These are phyloP conservation scores for Pythium grandisporangium DNA, from an alignment of 352 stramenopile species.

Conservation along the genomic window DNA sequence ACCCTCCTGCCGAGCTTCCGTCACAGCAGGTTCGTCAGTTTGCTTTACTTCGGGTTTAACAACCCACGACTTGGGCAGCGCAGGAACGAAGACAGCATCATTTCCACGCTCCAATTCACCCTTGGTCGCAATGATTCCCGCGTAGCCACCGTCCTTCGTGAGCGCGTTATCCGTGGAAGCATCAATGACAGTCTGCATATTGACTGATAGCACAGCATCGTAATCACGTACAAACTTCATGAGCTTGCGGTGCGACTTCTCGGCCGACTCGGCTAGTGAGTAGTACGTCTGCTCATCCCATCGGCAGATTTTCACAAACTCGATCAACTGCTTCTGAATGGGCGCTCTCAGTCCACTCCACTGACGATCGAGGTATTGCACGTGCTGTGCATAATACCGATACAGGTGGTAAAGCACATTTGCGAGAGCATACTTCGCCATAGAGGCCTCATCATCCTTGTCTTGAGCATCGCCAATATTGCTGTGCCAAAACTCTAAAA, in stretches of 20 bases:
- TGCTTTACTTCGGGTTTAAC: too few relatives aligned
- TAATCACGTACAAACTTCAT: slow-evolving; percentile 96
- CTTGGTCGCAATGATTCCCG: slow-evolving; percentile 61
- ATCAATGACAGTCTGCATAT: slow-evolving; percentile 85
- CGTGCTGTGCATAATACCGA: slow-evolving; percentile 93
- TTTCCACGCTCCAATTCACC: slow-evolving; percentile 40
- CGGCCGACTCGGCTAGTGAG: slow-evolving; percentile 94
- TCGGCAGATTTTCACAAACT: slow-evolving; percentile 97
- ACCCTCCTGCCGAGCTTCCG: not conserved
- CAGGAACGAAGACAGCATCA: slow-evolving; percentile 26
- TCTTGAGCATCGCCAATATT: slow-evolving; percentile 2
- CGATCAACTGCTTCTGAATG: slow-evolving; percentile 96
- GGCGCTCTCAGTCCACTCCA: slow-evolving; percentile 84
- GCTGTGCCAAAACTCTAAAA: slow-evolving; percentile 59
- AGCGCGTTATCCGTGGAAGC: slow-evolving; percentile 78
- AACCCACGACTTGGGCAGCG: too few relatives aligned
- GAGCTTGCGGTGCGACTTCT: slow-evolving; percentile 98
- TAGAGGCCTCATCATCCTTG: not conserved
- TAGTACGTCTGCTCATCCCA: slow-evolving; percentile 99
- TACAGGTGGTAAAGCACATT: slow-evolving; percentile 92
- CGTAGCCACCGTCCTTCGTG: slow-evolving; percentile 72
- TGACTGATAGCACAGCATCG: slow-evolving; percentile 68
- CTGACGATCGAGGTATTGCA: slow-evolving; percentile 71
- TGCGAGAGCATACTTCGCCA: slow-evolving; percentile 45
- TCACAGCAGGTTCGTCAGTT: too few relatives aligned